phyloP scores from a whole-genome alignment of 805 yeast species.

The Candida succiphila region DNA sequence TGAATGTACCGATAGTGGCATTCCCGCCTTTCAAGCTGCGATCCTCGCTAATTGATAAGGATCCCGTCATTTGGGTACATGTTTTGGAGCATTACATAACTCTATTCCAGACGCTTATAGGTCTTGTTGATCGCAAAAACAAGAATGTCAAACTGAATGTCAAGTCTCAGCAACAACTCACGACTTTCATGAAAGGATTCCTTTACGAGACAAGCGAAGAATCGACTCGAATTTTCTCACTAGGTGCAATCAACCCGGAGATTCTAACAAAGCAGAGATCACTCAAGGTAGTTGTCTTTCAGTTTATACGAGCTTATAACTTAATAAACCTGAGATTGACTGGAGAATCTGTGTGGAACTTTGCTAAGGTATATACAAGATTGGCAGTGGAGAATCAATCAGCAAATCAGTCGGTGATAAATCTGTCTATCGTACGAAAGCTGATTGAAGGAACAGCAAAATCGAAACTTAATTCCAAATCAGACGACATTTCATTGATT shows the following conservation, averaged over 20 bases:
- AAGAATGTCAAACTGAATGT: conserved; percentile 33
- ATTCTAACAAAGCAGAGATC: conserved; percentile 41
- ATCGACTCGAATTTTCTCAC: conserved; percentile 46
- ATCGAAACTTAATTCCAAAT: conserved; percentile 37
- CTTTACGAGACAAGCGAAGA: conserved; percentile 55
- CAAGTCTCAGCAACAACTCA: conserved; percentile 49
- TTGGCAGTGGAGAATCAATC: conserved; percentile 18
- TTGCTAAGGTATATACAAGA: conserved; percentile 42
- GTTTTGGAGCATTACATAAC: conserved; percentile 53
- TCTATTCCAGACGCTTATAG: conserved; percentile 37
- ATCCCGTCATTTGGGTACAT: conserved; percentile 79
- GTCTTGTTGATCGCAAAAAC: conserved; percentile 14
- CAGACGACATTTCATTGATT: conserved; percentile 37
- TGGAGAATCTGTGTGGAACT: conserved; percentile 58
- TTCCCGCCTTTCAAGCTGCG: conserved; percentile 70
- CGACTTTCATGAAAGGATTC: conserved; percentile 45
- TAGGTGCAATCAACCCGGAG: conserved; percentile 67
- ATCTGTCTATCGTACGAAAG: conserved; percentile 30
- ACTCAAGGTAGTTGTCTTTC: conserved; percentile 41
- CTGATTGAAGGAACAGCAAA: conserved; percentile 46
- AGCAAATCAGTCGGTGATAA: conserved; percentile 21
- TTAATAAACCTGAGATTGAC: conserved; percentile 44
- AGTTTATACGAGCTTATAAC: conserved; percentile 40
- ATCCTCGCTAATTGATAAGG: conserved; percentile 71
- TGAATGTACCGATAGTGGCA: conserved; percentile 49